These are phyloP conservation scores for Neoconidiobolus thromboides DNA, from an alignment of 371 early-diverging fungal genomes.

Conservation along the genomic window DNA sequence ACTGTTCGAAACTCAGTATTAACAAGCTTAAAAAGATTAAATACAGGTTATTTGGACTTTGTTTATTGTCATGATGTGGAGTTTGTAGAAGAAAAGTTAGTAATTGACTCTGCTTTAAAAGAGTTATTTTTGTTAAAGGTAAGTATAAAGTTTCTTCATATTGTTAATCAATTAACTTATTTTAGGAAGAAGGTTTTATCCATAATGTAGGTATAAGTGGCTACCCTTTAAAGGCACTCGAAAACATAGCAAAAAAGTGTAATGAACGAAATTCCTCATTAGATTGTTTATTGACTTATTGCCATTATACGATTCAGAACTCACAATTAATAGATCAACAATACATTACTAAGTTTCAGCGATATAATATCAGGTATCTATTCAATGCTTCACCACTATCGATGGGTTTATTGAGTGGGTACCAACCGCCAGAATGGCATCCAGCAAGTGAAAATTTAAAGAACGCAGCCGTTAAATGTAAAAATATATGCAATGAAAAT, in stretches of 20 bases:
- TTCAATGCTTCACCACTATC: conserved; percentile 56
- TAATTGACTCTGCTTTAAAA: conserved; percentile 35
- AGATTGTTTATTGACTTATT: conserved; percentile 50
- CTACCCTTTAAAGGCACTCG: conserved; percentile 47
- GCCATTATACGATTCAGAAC: conserved; percentile 55
- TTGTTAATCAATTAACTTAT: not conserved
- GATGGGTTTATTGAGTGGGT: conserved; percentile 49
- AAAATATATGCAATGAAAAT: conserved; percentile 15
- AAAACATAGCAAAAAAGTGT: conserved; percentile 42
- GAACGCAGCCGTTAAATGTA: conserved; percentile 26
- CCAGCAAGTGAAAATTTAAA: conserved; percentile 40
- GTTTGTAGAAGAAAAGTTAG: conserved; percentile 37
- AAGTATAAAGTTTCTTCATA: not conserved
- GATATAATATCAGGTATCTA: conserved; percentile 30
- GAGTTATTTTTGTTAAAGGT: conserved; percentile 47
- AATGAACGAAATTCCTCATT: conserved; percentile 32
- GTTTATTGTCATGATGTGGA: conserved; percentile 68
- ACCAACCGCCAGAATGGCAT: conserved; percentile 49
- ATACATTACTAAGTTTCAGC: conserved; percentile 22
- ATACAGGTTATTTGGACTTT: conserved; percentile 50
- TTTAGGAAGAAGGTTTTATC: conserved; percentile 32
- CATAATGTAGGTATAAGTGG: conserved; percentile 55
- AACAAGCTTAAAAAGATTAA: conserved; percentile 38
- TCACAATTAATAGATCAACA: conserved; percentile 28
- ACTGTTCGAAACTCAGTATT: conserved; percentile 29